phyloP scores from a whole-genome alignment of 495 filamentous ascomycete species.

The Trichocladium uniseriatum region DNA sequence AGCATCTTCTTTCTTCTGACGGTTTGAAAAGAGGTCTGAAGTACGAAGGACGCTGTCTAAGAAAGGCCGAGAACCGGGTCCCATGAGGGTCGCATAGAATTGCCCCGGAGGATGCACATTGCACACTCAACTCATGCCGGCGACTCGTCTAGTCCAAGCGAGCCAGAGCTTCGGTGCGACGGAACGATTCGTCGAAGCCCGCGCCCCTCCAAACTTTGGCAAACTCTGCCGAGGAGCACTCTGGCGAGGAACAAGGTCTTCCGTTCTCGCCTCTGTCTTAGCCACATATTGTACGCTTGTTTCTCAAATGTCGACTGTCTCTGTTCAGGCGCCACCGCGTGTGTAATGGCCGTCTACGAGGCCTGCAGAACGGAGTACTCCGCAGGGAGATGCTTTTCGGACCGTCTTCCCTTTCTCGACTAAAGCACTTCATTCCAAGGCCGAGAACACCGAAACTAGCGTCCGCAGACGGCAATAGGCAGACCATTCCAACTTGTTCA shows the following conservation, averaged over 20 bases:
- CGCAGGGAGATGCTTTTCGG: neutral
- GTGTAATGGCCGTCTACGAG: slow-evolving; percentile 5
- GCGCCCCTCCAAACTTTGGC: neutral
- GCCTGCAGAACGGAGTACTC: too few species aligned
- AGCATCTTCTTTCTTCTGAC: too few species aligned
- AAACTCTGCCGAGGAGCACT: neutral
- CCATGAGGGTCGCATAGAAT: too few species aligned
- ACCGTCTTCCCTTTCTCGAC: neutral
- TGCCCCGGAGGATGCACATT: slow-evolving; percentile 7
- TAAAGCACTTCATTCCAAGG: too few species aligned
- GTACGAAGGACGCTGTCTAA: too few species aligned
- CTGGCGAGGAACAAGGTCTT: slow-evolving; percentile 1
- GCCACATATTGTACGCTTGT: neutral
- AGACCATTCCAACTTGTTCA: too few species aligned
- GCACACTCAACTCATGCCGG: slow-evolving; percentile 12
- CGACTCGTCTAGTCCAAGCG: slow-evolving; percentile 12
- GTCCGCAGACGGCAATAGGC: too few species aligned
- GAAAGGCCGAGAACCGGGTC: too few species aligned
- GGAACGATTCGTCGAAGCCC: slow-evolving; percentile 10
- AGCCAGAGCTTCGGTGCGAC: slow-evolving; percentile 11
- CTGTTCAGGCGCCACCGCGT: neutral
- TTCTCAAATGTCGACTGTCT: neutral
- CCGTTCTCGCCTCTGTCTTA: neutral
- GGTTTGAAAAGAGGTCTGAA: too few species aligned
- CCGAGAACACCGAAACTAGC: too few species aligned